phyloP scores from a whole-genome alignment of 345 rosid genomes.

The Dimocarpus longan region DNA sequence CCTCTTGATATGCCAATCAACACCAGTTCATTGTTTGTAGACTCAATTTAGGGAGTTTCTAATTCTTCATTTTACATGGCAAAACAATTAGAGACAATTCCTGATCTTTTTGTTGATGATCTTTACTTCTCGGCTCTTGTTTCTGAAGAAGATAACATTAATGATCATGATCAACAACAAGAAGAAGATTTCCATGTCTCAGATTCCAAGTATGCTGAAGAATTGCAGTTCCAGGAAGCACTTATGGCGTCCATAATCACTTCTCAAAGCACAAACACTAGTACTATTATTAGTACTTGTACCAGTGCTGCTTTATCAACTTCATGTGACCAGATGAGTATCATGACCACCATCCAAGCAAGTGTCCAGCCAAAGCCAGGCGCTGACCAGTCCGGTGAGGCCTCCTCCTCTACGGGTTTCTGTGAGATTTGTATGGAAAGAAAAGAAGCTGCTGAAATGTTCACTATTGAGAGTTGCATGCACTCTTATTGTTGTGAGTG shows the following conservation, averaged over 20 bases:
- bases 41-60: neutral
- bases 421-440: conserved; percentile 64
- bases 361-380: neutral
- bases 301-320: neutral
- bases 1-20: neutral
- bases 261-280: neutral
- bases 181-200: conserved; percentile 20
- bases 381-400: conserved; percentile 3
- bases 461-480: conserved; percentile 37
- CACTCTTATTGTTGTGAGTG: conserved; percentile 64
- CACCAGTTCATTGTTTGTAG: neutral
- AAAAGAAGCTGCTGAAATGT: conserved; percentile 40
- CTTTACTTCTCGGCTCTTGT: conserved; percentile 25
- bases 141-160: neutral
- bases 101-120: conserved; percentile 26
- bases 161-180: neutral
- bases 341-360: neutral
- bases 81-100: neutral
- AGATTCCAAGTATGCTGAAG: conserved; percentile 29
- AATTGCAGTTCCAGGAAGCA: conserved; percentile 40
- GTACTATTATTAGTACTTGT: too few relatives aligned
- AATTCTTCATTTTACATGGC: neutral
- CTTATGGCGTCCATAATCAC: conserved; percentile 19
- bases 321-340: neutral
- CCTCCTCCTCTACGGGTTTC: conserved; percentile 29